Conservation (phyloP, 1,139 yeast species). For the Taphrina confusa region DNA sequence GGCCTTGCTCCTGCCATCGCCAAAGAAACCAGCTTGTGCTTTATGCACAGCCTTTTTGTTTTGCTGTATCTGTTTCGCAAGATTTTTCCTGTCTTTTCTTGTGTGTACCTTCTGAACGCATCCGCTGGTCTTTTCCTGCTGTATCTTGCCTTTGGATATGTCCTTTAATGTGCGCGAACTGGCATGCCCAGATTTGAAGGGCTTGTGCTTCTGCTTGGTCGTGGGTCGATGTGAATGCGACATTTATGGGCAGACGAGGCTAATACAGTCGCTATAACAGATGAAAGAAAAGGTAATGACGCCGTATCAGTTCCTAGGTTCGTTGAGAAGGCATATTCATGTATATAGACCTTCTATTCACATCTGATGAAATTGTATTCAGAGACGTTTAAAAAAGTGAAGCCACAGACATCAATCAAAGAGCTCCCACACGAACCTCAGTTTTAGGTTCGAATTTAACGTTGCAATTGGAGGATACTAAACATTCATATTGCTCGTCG, state of each 20-base stretch:
- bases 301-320: too few species aligned
- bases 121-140: constrained; percentile 58
- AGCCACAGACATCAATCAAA: not conserved
- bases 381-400: constrained; percentile 9
- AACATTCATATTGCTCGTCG: too few species aligned
- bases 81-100: constrained; percentile 75
- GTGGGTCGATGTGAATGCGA: constrained; percentile 79
- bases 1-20: constrained; percentile 68
- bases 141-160: constrained; percentile 70
- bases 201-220: constrained; percentile 72
- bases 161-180: constrained; percentile 82
- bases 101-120: constrained; percentile 47
- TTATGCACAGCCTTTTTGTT: constrained; percentile 60
- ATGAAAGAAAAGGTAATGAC: too few species aligned
- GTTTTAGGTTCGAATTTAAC: too few species aligned
- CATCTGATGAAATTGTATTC: constrained; percentile 7
- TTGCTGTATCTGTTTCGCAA: constrained; percentile 73
- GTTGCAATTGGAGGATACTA: too few species aligned
- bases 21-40: constrained; percentile 64
- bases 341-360: too few species aligned
- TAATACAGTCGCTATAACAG: too few species aligned
- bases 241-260: too few species aligned
- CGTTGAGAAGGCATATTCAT: too few species aligned
- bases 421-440: not conserved
- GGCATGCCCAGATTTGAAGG: constrained; percentile 87